Base-by-base conservation (phyloP, 805 yeast genomes). In the Brettanomyces bruxellensis region DNA sequence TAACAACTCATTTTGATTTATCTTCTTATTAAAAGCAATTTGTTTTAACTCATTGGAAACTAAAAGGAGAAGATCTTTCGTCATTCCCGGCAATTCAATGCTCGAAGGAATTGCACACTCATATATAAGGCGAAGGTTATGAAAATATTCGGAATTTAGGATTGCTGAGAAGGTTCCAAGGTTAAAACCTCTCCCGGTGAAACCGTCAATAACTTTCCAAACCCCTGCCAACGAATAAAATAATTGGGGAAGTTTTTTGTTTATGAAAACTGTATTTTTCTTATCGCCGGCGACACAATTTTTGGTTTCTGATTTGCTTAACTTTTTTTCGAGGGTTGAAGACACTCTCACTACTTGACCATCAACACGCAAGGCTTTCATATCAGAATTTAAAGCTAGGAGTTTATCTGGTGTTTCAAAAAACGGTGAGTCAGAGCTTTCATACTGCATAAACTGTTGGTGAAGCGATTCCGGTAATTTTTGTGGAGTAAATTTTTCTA, bases 61-160 rank as follows among this genome's bases (percentile, higher is more conserved):
- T 12, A 78, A 57, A 1, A 60, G 52, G 5, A 82, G 50, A 46
- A 72, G 61, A 50, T 83, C 89, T 2, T 63, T 57, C 1, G 76
- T 67, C 86, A 85, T 81, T 35, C 76, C 85, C 1, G 64, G 58
- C 24, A 79, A 56, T 40, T 76, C 73, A 1, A 64, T 51, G 0
- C 77, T 64, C 2, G 78, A 64, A 1, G 87, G 88, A 49, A 76
- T 73, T 0, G 84, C 78, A 43, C 79, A 66, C 45, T 76, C 78
- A 22, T 81, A 58, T 3, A 84, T 53, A n/a, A 83, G 55, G 0
- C 78, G 70, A 45, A 84, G 55, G 0, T 86, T 79, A 45, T 76
- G 72, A 41, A 84, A 53, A 58, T 71, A 83, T 56, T 84, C 90
- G 0, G 78, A 70, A 34, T 69, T 67, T 22, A 83, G 60, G 1